Base-by-base conservation (phyloP, 805 yeast species). In the Kazachstania bromeliacearum region DNA sequence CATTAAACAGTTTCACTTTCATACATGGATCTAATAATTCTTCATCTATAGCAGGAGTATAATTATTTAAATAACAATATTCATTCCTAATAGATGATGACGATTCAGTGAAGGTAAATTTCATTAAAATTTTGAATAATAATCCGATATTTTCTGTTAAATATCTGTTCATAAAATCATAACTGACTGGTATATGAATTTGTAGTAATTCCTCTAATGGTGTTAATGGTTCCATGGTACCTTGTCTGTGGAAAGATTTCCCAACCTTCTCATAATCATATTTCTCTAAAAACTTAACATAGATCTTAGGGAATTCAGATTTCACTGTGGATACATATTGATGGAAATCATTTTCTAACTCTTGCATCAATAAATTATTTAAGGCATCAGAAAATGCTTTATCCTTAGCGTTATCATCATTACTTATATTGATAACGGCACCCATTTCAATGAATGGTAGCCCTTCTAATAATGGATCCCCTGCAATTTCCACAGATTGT, bases 141-240 rank as follows among this genome's bases (percentile, higher is more conserved):
- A 26, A 20, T 19, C 39, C 38, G 10, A 21, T 20, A 23, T 32
- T 34, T 4, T 18, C 26, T 13, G 32, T 10, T 16, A 33, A 15
- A 25, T 35, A 43, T 13, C 31, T 32, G 15, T 28, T 25, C 34
- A 43, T 27, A 31, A 43, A 40, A 13, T 24, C 22, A 7, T 33
- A 24, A 23, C 35, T 27, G 13, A 43, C 26, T 14, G 46, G 46
- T 6, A 38, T 22, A 27, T 43, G 46, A 19, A 43, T 41, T 28
- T 28, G 22, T 16, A 32, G 19, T 14, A 40, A 31, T 28, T 40
- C 44, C 10, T 43, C 42, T 14, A 41, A 19, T 10, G 33, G 37
- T 26, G 35, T 37, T 20, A 42, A 17, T 3, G n/a, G 10, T 7
- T 28, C 26, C 7, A 7, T 9, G 4, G 26, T 9, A n/a, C 21